Conservation (phyloP, 148 eudicot genomes). For the Nyssa sinensis region DNA sequence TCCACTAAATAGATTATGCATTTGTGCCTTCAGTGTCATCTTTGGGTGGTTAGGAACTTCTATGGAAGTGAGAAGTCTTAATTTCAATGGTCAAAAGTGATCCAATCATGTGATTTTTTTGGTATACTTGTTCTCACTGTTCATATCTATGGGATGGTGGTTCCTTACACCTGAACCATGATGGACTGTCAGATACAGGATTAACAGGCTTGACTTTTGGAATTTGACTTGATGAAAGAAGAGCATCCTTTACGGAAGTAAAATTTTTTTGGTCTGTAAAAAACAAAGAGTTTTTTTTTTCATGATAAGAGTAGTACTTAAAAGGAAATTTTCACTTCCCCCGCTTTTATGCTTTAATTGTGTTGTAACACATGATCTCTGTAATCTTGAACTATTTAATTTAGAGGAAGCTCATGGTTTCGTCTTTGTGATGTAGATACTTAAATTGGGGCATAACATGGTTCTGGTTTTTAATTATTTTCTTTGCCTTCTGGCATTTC, state of each 20-base stretch:
- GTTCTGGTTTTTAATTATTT: background rate
- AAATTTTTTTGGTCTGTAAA: background rate
- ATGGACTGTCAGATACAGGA: too few species aligned
- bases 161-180: too few species aligned
- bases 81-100: too few species aligned
- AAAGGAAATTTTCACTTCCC: background rate
- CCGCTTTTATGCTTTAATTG: background rate
- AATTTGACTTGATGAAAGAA: too few species aligned
- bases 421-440: background rate
- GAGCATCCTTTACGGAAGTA: background rate
- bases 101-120: too few species aligned
- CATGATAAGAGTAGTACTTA: background rate
- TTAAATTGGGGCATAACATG: background rate
- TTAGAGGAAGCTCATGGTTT: background rate
- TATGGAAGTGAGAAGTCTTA: too few species aligned
- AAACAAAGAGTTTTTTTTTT: too few species aligned
- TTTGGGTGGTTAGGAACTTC: too few species aligned
- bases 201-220: too few species aligned
- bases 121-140: too few species aligned
- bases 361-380: background rate
- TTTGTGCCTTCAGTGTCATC: too few species aligned
- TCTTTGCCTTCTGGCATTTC: slow-evolving; percentile 10
- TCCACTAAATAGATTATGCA: too few species aligned
- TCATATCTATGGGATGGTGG: background rate
- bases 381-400: background rate